Conservation (phyloP, 768 basidiomycete species). For the Hemileccinum rubropunctum region DNA sequence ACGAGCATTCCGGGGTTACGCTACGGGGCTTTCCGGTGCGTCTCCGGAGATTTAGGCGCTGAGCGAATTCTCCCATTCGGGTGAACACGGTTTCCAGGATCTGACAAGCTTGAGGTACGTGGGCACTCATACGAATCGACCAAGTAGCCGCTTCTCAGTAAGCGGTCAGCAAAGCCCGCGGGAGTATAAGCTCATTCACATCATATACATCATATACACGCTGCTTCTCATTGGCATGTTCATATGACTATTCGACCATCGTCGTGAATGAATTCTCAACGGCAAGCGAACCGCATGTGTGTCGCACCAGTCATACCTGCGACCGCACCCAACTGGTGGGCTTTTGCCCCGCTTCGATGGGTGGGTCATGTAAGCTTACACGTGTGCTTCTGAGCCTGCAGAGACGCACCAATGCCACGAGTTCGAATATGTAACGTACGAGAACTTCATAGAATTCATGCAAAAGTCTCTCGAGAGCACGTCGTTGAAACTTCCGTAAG, state of each 20-base stretch:
- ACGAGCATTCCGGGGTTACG: constrained; percentile 8
- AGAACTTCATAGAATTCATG: background rate
- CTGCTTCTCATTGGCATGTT: constrained; percentile 5
- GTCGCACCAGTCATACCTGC: background rate
- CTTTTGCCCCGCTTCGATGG: background rate
- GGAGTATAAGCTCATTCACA: constrained; percentile 6
- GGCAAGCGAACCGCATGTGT: background rate
- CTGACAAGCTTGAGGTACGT: constrained; percentile 11
- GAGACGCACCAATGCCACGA: background rate
- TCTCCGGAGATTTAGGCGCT: constrained; percentile 23
- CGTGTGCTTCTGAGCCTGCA: background rate
- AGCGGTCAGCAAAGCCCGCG: constrained; percentile 19
- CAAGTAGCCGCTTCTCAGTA: too few relatives aligned
- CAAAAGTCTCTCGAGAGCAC: background rate
- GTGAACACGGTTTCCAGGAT: constrained; percentile 13
- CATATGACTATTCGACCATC: background rate
- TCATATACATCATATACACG: too few relatives aligned
- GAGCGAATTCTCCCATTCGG: constrained; percentile 3
- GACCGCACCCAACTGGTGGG: background rate
- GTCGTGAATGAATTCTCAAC: background rate
- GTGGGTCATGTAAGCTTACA: background rate
- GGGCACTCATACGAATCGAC: too few relatives aligned
- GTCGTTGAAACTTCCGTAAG: constrained; percentile 7
- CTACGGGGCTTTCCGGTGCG: background rate
- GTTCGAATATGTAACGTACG: constrained; percentile 1